Conservation (phyloP, 2,329 filamentous ascomycete genomes). For the Plectosphaerella plurivora region DNA sequence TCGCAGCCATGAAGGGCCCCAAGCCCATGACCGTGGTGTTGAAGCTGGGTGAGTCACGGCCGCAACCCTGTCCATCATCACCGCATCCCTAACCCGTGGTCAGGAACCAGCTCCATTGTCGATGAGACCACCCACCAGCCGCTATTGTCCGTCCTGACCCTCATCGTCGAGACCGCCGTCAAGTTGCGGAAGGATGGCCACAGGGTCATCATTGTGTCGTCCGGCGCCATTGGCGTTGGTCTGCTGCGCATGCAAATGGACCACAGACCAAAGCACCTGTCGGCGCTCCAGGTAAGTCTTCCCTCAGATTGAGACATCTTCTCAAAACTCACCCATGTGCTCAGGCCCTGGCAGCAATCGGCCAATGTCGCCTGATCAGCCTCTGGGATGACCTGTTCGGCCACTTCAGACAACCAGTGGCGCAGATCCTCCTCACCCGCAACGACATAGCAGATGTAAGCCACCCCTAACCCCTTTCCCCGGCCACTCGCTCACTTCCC, state of each 20-base stretch:
- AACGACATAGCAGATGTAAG: slow-evolving; percentile 93
- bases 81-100: background rate
- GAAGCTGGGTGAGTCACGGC: slow-evolving; percentile 66
- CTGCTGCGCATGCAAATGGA: slow-evolving; percentile 85
- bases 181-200: slow-evolving; percentile 87
- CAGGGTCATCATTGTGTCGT: slow-evolving; percentile 92
- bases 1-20: slow-evolving; percentile 57
- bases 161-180: slow-evolving; percentile 92
- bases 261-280: slow-evolving; percentile 83
- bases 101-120: slow-evolving; percentile 98
- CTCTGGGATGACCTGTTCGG: slow-evolving; percentile 92
- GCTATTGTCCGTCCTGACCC: slow-evolving; percentile 80
- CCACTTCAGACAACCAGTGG: slow-evolving; percentile 84
- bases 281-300: slow-evolving; percentile 67
- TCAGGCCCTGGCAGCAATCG: slow-evolving; percentile 86
- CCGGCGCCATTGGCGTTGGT: slow-evolving; percentile 92
- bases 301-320: background rate
- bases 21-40: slow-evolving; percentile 76
- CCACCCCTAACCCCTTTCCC: background rate
- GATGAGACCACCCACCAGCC: slow-evolving; percentile 94
- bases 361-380: slow-evolving; percentile 90
- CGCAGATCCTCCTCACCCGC: slow-evolving; percentile 88
- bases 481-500: slow-evolving; percentile 10
- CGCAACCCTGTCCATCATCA: background rate
- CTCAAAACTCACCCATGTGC: slow-evolving; percentile 1